Base-by-base conservation (phyloP, 1,284 basidiomycete genomes). In the Grifola frondosa region DNA sequence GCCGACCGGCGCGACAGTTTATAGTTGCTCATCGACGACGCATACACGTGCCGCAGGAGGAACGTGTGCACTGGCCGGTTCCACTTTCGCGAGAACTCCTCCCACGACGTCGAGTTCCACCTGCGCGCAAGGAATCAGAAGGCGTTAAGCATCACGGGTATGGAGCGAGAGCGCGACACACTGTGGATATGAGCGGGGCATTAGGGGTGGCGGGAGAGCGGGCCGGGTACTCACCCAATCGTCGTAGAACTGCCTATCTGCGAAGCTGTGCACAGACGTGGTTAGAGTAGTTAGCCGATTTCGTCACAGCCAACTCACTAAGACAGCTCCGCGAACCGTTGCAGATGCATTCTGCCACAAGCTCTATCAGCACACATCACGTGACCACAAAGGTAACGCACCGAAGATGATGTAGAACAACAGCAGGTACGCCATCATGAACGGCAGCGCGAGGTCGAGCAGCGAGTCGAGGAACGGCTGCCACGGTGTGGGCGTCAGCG, bases 31-130 rank as follows among this genome's bases (percentile, higher is more conserved):
- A 97, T 91, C 11, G 89, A 83, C 13, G 91, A 87, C 4, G 91
- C 88, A 57, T 96, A 99, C 21, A 99, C 95, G 64, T 99, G 96
- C 15, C 91, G 82, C 9, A 98, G 77, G 17, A 99, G 78, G 76
- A 98, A 98, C 3, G 83, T 83, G 63, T 97, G 82, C n/a, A 94
- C 86, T 8, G 84, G 78, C 56, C 89, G 91, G 70, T 97, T 97
- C 94, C 94, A 97, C 68, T 95, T 94, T 36, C 94, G 83, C 6
- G 91, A 88, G 66, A 97, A 99, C 63, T 97, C 92, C 60, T 97
- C 97, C 88, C 91, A 96, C 3, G 88, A 89, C 0, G 88, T 93
- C 1, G 91, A 91, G 69, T 98, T 99, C 96, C 96, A 98, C 88
- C 63, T 80, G 48, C 11, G 29, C 30, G n/a, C n/a, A n/a, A n/a